Base-by-base conservation (phyloP, 257 asterid species). In the Ehretia macrophylla region DNA sequence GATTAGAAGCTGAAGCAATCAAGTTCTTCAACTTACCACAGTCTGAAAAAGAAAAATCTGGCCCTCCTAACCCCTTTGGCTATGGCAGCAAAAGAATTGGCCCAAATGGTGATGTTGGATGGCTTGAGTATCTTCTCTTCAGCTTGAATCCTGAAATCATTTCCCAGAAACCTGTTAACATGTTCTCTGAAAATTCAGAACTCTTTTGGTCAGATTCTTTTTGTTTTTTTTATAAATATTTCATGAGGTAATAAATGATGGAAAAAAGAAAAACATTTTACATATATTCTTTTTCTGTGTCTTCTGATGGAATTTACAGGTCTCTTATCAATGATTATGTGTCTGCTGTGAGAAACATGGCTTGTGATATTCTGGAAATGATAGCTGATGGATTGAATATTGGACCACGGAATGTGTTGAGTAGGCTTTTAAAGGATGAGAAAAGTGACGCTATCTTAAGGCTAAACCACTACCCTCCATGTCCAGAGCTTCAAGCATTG, bases 41-140 rank as follows among this genome's bases (percentile, higher is more conserved):
- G 20, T n/a, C 46, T 48, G 77, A 67, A 37, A 72, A 72, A 48
- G 77, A 72, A 5, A 72, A 58, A 67, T 59, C 53, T 47, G 37
- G 56, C 18, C 62, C 73, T 32, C 55, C 74, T 46, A 62, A 52
- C 27, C 77, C 77, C 53, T 67, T 67, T 52, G 77, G 77, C 10
- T 72, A 72, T 67, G 77, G 77, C 6, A 72, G 47, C 66, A 72
- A 62, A 57, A 67, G 14, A 13, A 72, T 72, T 62, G 77, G 77
- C 37, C 55, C 55, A 8, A 67, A 67, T 11, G 77, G 77, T 44
- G 77, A 72, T 63, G 51, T 67, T 10, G 77, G 77, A 44, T 72
- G 77, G 77, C 56, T 72, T 51, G 77, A 72, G 10, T 72, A 72
- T 62, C 71, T 72, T 42, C 73, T 72, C 55, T 51, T 62, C 32